These are phyloP conservation scores for Echites panduratus DNA, from an alignment of 257 asterid genomes.

Conservation along the genomic window DNA sequence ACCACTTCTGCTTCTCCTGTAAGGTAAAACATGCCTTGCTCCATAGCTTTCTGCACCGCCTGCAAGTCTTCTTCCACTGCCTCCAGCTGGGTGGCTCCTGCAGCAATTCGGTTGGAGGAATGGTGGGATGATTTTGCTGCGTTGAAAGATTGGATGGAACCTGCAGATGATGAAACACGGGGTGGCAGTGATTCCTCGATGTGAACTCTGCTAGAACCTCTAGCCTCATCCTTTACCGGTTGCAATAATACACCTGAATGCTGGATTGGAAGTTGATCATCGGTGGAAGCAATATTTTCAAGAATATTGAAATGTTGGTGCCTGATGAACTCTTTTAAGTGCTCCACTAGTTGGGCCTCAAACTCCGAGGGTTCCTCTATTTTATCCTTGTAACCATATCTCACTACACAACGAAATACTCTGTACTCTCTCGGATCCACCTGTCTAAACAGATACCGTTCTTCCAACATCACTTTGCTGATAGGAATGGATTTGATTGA, in stretches of 20 bases:
- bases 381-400: constrained; percentile 63
- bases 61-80: constrained; percentile 35
- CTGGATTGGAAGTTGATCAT: constrained; percentile 2
- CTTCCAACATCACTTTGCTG: constrained; percentile 43
- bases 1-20: constrained; percentile 69
- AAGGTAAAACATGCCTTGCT: constrained; percentile 49
- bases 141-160: constrained; percentile 32
- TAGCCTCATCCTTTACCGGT: background rate
- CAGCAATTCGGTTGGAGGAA: constrained; percentile 12
- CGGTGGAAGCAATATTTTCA: constrained; percentile 15
- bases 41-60: constrained; percentile 37
- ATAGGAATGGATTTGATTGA: constrained; percentile 68
- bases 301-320: constrained; percentile 42
- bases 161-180: constrained; percentile 23
- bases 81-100: constrained; percentile 1
- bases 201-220: constrained; percentile 26
- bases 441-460: constrained; percentile 57
- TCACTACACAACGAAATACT: constrained; percentile 52
- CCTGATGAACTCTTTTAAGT: constrained; percentile 43
- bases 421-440: constrained; percentile 43
- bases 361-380: constrained; percentile 43
- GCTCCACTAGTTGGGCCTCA: constrained; percentile 40
- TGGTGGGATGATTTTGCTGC: constrained; percentile 12
- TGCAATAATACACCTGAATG: constrained; percentile 20
- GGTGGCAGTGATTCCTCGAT: constrained; percentile 28